These are phyloP conservation scores for Aureobasidium mangrovei DNA, from an alignment of 2,329 filamentous ascomycete genomes.

Conservation along the genomic window DNA sequence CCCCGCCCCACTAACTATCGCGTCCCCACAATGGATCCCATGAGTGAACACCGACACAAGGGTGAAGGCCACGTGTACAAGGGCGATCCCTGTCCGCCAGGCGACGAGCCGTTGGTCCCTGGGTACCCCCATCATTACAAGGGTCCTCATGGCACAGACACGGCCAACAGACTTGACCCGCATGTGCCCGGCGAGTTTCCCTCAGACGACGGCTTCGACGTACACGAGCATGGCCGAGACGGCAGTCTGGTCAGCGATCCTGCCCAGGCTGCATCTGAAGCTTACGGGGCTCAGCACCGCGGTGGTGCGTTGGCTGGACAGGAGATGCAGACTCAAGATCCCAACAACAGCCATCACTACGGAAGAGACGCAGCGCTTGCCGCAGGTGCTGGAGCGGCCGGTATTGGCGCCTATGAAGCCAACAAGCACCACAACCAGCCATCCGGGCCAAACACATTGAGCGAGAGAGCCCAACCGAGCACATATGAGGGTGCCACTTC, in stretches of 20 bases:
- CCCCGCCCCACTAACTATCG: neutral
- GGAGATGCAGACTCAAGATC: neutral
- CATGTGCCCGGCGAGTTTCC: slow-evolving; percentile 27
- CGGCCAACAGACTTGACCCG: slow-evolving; percentile 29
- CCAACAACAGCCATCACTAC: slow-evolving; percentile 15
- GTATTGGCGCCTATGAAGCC: slow-evolving; percentile 24
- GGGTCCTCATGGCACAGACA: slow-evolving; percentile 27
- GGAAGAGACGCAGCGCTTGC: slow-evolving; percentile 24
- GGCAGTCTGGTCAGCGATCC: neutral
- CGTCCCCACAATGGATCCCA: slow-evolving; percentile 5
- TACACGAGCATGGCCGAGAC: slow-evolving; percentile 12
- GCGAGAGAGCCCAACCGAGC: neutral
- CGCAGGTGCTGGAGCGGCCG: slow-evolving; percentile 19
- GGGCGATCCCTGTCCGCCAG: slow-evolving; percentile 21
- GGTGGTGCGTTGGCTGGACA: neutral
- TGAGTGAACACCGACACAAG: slow-evolving; percentile 5
- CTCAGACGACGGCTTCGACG: slow-evolving; percentile 19
- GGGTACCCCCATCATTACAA: slow-evolving; percentile 16
- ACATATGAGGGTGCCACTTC: neutral
- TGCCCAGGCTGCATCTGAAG: neutral
- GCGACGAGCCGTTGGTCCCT: slow-evolving; percentile 7
- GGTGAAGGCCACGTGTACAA: slow-evolving; percentile 22
- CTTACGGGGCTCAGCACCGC: slow-evolving; percentile 17
- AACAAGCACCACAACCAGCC: slow-evolving; percentile 21
- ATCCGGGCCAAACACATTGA: neutral